Evolutionary conservation across 164 flowering plant genomes (phyloP), one percentile per base, ranked within the genome.

Genomic region (Vitis rupestris): DNA sequence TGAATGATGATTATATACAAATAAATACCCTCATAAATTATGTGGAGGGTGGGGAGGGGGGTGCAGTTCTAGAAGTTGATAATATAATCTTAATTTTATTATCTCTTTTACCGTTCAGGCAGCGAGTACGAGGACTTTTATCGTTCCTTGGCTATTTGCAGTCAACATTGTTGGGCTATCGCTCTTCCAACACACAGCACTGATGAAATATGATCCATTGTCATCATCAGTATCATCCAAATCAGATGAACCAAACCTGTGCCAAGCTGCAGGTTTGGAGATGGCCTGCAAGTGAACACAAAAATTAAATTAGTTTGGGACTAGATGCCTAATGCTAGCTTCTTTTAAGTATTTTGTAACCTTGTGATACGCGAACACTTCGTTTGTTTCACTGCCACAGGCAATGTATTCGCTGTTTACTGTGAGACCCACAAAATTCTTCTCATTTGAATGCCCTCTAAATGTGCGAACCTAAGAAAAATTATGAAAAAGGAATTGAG

Each of bases 171-270:
- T 88, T 9, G 96, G 84, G 78, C 88, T 90, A 69, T 90, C 90
- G 31, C 89, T 86, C 82, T 94, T 94, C 96, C 98, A 94, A 75
- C 96, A 88, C 4, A 94, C 97, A 12, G 97, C 90, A 67, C 98
- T 91, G 47, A 89, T 86, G 77, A 94, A 94, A 73, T 83, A 84
- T 7, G 92, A 82, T 49, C 85, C 93, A 8, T 74, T 80, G 63
- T 84, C 92, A 30, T 87, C 90, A 27, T 87, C 93, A 9, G 81
- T 70, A 44, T 86, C 91, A 19, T 87, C 86, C 53, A 72, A n/a
- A 31, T 85, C 90, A 10, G 86, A 76, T 7, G 88, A 77, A 74
- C 81, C 77, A 74, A 93, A 93, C 70, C 76, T 81, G 76, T 90
- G 90, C 80, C 79, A 78, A 48, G 94, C 86, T 49, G 87, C 93